Base-by-base conservation (phyloP, 148 eudicot species). In the Vaccinium macrocarpon region DNA sequence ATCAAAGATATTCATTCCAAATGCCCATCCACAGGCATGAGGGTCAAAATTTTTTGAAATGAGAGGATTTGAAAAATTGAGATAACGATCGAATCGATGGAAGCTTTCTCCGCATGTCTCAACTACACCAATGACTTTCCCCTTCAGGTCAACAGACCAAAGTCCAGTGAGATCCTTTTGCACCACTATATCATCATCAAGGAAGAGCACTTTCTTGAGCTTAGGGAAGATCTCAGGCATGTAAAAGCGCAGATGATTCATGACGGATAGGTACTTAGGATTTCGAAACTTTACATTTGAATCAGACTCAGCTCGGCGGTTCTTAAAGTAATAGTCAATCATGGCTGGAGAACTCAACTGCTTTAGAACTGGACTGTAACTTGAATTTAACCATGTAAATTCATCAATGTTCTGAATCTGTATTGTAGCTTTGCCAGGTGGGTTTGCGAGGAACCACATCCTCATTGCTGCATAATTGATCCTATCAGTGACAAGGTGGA, bases 1-100 rank as follows among this genome's bases (percentile, higher is more conserved):
- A 87, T 95, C 98, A 82, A 95, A 91, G 19, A 95, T 64, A 83
- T 95, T 95, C 98, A 95, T 95, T 83, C 98, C 98, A 88, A 87
- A 95, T 48, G 98, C 98, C 98, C 98, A 95, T 78, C 98, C 98
- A 90, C 98, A 95, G 81, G 98, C 95, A 83, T 81, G 95, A 50
- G 97, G 98, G 73, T 93, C 92, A 87, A 95, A 93, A 21, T 82
- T 91, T 64, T 93, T 93, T 5, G 97, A 90, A 82, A 95, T 95
- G 72, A 91, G 90, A 77, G 98, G 94, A 87, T 93, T 90, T 68
- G 98, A 95, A 78, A 95, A 95, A 88, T 93, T 95, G 38, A 95
- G 93, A 83, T 95, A 95, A 46, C 95, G 93, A 88, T 95, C 97
- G 82, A 92, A 95, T 70, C 98, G 93, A 81, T 95, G 97, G 83